Evolutionary conservation across 192 early-diverging fungal species (phyloP).

Genomic region (Coemansia sp.): DNA sequence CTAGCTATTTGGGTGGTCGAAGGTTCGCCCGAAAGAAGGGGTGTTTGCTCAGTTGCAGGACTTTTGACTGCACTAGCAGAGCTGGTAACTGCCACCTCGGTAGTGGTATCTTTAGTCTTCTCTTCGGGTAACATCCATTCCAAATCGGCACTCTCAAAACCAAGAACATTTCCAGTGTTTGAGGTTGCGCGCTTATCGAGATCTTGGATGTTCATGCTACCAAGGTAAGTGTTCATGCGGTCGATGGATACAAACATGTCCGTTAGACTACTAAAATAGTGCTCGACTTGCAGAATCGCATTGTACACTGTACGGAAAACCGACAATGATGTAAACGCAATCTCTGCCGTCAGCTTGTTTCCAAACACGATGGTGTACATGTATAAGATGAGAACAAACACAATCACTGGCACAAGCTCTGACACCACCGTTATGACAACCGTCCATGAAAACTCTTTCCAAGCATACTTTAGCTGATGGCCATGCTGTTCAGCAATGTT

Average conservation of each 20-base stretch:
- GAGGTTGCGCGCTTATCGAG: slow-evolving; percentile 32
- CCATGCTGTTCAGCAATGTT: slow-evolving; percentile 15
- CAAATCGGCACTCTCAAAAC: slow-evolving; percentile 38
- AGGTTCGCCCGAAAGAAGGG: slow-evolving; percentile 3
- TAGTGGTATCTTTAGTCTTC: too few relatives aligned
- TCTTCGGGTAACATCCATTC: slow-evolving; percentile 22
- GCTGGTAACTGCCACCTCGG: too few relatives aligned
- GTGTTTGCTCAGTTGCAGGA: slow-evolving; percentile 9
- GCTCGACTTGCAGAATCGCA: too few relatives aligned
- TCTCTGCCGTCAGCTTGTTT: too few relatives aligned
- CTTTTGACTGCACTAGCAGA: not conserved
- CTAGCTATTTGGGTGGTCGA: not conserved
- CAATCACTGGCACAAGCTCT: too few relatives aligned
- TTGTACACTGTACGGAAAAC: too few relatives aligned
- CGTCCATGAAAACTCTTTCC: too few relatives aligned
- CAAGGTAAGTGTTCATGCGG: slow-evolving; percentile 74
- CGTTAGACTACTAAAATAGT: slow-evolving; percentile 32
- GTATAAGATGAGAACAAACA: too few relatives aligned
- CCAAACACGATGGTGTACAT: too few relatives aligned
- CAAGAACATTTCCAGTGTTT: slow-evolving; percentile 1
- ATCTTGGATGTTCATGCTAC: slow-evolving; percentile 63
- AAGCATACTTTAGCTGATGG: too few relatives aligned
- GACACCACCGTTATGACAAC: too few relatives aligned
- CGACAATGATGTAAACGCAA: too few relatives aligned
- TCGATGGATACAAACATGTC: slow-evolving; percentile 62